phyloP scores from a whole-genome alignment of 257 asterid genomes.

The Pogostemon cablin region DNA sequence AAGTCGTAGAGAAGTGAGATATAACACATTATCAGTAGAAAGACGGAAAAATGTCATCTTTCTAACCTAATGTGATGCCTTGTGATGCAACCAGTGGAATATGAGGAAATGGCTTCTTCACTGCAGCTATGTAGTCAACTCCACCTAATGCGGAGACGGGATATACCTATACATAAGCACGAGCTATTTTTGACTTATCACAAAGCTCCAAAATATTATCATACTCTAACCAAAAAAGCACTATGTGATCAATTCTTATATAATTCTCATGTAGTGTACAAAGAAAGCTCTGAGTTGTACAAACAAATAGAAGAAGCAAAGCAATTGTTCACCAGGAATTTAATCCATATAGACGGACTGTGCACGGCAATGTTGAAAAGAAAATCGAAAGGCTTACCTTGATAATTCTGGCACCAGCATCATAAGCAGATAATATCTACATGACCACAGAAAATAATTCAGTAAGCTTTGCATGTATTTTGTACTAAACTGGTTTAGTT shows the following conservation, averaged over 20 bases:
- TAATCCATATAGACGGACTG: neutral
- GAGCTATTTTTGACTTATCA: neutral
- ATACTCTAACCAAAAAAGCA: too few relatives aligned
- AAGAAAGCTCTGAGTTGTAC: too few relatives aligned
- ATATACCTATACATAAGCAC: slow-evolving; percentile 54
- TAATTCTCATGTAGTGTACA: too few relatives aligned
- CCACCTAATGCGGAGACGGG: slow-evolving; percentile 84
- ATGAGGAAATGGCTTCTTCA: slow-evolving; percentile 73
- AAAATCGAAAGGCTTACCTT: slow-evolving; percentile 47
- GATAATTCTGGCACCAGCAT: slow-evolving; percentile 72
- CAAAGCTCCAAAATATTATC: too few relatives aligned
- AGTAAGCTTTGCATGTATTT: slow-evolving; percentile 15
- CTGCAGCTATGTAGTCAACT: slow-evolving; percentile 63
- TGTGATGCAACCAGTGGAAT: slow-evolving; percentile 90
- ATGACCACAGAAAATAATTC: slow-evolving; percentile 28
- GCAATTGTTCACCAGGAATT: neutral
- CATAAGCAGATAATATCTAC: slow-evolving; percentile 70
- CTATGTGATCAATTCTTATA: too few relatives aligned
- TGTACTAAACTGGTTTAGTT: neutral
- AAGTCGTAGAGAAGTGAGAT: neutral
- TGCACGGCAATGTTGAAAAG: neutral
- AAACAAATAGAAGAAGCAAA: neutral
- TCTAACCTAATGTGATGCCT: slow-evolving; percentile 75
- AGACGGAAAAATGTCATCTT: neutral
- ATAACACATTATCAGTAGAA: neutral